These are phyloP conservation scores for Coniochaeta prunicola DNA, from an alignment of 2,329 filamentous ascomycete species.

Conservation along the genomic window DNA sequence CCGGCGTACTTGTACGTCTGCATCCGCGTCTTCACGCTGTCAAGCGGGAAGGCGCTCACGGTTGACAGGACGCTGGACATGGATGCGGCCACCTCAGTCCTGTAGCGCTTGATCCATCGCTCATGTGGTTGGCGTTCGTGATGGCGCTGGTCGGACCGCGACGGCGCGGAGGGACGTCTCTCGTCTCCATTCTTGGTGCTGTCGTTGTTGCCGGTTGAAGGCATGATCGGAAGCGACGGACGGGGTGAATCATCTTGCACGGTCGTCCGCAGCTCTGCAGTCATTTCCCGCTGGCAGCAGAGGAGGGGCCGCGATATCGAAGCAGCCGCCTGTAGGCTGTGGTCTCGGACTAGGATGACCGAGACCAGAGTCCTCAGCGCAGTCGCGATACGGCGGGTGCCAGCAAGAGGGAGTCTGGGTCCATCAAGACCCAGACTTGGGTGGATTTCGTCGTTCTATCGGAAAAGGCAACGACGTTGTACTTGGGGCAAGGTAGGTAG, in stretches of 20 bases:
- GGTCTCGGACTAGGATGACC: constrained; percentile 30
- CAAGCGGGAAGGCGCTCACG: constrained; percentile 74
- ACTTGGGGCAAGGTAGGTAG: not conserved
- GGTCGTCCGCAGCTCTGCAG: constrained; percentile 30
- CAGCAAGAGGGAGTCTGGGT: constrained; percentile 23
- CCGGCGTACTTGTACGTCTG: constrained; percentile 76
- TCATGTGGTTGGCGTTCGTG: constrained; percentile 9
- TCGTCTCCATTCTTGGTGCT: constrained; percentile 8
- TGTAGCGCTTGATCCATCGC: constrained; percentile 65
- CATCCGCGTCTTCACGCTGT: constrained; percentile 86
- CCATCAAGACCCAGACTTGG: constrained; percentile 26
- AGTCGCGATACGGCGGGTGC: constrained; percentile 44
- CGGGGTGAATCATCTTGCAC: constrained; percentile 34
- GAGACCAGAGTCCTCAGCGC: constrained; percentile 53
- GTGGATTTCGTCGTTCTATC: not conserved
- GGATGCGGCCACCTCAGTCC: constrained; percentile 73
- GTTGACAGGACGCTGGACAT: constrained; percentile 73
- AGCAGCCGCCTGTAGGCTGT: constrained; percentile 35
- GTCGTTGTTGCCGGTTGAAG: constrained; percentile 11
- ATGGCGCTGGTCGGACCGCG: not conserved
- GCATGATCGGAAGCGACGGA: constrained; percentile 19
- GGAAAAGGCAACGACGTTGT: not conserved
- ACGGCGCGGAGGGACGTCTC: not conserved
- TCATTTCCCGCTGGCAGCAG: constrained; percentile 17
- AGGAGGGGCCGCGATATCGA: constrained; percentile 11